These are phyloP conservation scores for Phytophthora constricta DNA, from an alignment of 352 stramenopile genomes.

Conservation along the genomic window DNA sequence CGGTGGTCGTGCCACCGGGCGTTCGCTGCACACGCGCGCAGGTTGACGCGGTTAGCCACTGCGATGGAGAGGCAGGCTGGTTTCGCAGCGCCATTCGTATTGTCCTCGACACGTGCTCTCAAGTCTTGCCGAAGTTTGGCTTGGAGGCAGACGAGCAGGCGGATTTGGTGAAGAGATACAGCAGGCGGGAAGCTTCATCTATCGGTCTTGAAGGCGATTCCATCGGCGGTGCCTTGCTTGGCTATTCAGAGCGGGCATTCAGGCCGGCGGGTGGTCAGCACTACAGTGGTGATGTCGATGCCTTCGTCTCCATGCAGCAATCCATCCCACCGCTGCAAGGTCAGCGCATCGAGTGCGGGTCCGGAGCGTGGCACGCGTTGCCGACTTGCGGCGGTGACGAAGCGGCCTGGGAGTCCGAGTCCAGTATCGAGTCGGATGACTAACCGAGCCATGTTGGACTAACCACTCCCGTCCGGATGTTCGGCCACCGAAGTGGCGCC, in stretches of 20 bases:
- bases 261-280: not conserved
- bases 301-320: not conserved
- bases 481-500: too few relatives aligned
- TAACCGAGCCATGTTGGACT: too few relatives aligned
- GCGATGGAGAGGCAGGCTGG: not conserved
- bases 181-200: not conserved
- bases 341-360: too few relatives aligned
- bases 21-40: not conserved
- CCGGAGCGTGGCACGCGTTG: too few relatives aligned
- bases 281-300: too few relatives aligned
- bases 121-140: not conserved
- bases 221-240: too few relatives aligned
- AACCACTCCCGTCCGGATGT: too few relatives aligned
- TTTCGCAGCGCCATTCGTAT: not conserved
- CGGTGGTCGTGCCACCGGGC: not conserved
- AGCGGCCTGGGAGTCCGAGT: not conserved
- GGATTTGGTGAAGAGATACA: conserved; percentile 7
- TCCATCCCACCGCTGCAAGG: not conserved
- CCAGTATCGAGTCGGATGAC: not conserved
- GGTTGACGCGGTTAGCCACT: not conserved
- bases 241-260: too few relatives aligned
- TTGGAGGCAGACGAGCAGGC: not conserved
- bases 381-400: not conserved
- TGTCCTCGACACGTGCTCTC: not conserved
- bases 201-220: not conserved